Base-by-base conservation (phyloP, 805 yeast species). In the Danielia oregonensis region DNA sequence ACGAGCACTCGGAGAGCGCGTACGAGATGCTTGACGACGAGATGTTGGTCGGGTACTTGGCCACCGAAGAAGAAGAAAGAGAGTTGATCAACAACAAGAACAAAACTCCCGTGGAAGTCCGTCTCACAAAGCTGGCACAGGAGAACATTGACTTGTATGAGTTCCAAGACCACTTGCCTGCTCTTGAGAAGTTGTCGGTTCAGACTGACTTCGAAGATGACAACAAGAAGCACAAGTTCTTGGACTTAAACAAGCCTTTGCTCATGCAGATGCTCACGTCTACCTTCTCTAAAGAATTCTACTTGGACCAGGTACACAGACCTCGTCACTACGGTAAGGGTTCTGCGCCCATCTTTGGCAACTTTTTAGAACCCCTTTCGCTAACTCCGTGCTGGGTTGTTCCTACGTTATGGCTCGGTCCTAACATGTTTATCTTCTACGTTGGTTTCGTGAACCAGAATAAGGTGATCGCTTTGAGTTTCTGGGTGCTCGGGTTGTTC, bases 301-400 rank as follows among this genome's bases (percentile, higher is more conserved):
- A 93, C 60, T 70, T 93, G 54, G 96, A 88, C 57, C 97, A 93
- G 63, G 93, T 93, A 27, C 98, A 93, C 61, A 79, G 97, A 63
- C 98, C 98, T 35, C 81, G 98, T 57, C 98, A 93, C 61, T 93
- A 89, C 57, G 97, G 97, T 46, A 81, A 88, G 57, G 97, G 96
- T 8, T 86, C 96, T 3, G 98, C 98, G 9, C 96, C 89, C 5
- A 59, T 93, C 35, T 93, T 93, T 61, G 98, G 98, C 31, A 88
- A 89, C 62, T 85, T 91, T 60, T 67, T 93, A 40, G 98, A 93
- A 63, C 97, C 97, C 4, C 55, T 93, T 17, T 79, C 95, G 6
- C 69, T 82, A 52, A 93, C 98, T 3, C 82, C 97, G 9, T 93
- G 97, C 97, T 93, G 80, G 75, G 83, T 87, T 16, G 83, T 93